Evolutionary conservation across 1,284 basidiomycete species (phyloP).

Genomic region (Pascua sp.): DNA sequence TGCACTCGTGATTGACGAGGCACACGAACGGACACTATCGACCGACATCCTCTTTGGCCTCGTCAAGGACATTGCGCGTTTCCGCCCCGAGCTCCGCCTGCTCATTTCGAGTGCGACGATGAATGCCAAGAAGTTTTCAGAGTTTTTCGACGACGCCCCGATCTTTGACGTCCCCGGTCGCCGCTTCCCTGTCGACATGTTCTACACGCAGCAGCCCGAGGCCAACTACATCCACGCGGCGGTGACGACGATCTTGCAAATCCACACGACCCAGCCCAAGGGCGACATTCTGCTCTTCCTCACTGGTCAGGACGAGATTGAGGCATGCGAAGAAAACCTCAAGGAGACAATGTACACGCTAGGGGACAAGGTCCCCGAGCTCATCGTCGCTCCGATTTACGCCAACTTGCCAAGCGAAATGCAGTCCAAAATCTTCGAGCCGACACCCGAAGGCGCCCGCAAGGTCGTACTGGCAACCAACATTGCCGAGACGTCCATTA

Average conservation of each 20-base stretch:
- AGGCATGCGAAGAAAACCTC: slow-evolving; percentile 91
- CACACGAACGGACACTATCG: slow-evolving; percentile 90
- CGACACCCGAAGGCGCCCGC: slow-evolving; percentile 89
- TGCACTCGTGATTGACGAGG: slow-evolving; percentile 92
- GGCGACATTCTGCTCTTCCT: slow-evolving; percentile 99
- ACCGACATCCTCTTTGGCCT: slow-evolving; percentile 96
- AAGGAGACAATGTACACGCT: slow-evolving; percentile 91
- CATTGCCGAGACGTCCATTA: slow-evolving; percentile 97
- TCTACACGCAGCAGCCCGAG: slow-evolving; percentile 95
- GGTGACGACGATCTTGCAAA: slow-evolving; percentile 98
- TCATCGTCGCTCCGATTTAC: slow-evolving; percentile 96
- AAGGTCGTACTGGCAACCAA: slow-evolving; percentile 98
- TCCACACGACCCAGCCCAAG: slow-evolving; percentile 95
- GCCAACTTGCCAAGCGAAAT: slow-evolving; percentile 97
- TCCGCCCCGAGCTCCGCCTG: slow-evolving; percentile 83
- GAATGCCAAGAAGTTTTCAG: slow-evolving; percentile 93
- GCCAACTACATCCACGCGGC: slow-evolving; percentile 98
- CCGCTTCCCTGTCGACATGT: slow-evolving; percentile 95
- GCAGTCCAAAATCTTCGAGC: slow-evolving; percentile 99
- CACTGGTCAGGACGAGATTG: slow-evolving; percentile 99
- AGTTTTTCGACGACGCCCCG: slow-evolving; percentile 91
- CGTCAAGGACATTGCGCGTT: slow-evolving; percentile 97
- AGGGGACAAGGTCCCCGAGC: slow-evolving; percentile 91
- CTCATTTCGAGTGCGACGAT: slow-evolving; percentile 95
- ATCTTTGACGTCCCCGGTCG: slow-evolving; percentile 96